Base-by-base conservation (phyloP, 768 basidiomycete genomes). In the Galerina marginata region DNA sequence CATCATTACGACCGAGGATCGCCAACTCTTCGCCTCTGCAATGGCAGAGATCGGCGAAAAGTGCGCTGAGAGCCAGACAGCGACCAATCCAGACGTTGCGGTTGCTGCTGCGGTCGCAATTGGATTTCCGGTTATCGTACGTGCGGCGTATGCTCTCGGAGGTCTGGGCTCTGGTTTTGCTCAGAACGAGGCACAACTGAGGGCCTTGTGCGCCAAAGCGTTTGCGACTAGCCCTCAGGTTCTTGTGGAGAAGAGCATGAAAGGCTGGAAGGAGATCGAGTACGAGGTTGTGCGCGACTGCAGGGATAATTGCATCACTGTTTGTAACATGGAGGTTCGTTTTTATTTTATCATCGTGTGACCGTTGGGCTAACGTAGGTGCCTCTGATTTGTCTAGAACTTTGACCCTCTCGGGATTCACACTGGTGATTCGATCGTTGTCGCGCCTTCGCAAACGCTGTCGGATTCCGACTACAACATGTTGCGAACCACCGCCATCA, bases 181-280 rank as follows among this genome's bases (percentile, higher is more conserved):
- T n/a, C 88, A 96, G 76, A 81, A 97, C 69, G 95, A 96, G 73
- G 81, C 75, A n/a, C 92, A 98, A 79, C 80, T 99, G 59, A 84
- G 86, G 63, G 91, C 91, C 36, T 79, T 99, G 16, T 98, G 96
- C 71, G 84, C 82, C 66, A 97, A 96, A 79, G 96, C 97, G 9
- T 99, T 99, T 71, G 96, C 96, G 46, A 98, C 95, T 12, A 95
- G 93, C 67, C 95, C 96, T 45, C 97, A 99, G 76, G 96, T 99
- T 0, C 82, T 99, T n/a, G 95, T 99, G 14, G 97, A 99, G 82
- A 96, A 89, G 83, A 95, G 93, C 68, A 99, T 99, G 96, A 99
- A 99, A 78, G 96, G 96, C 2, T 99, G 96, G 96, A 99, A 99
- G 78, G 96, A 99, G 81, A 96, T 99, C 65, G 96, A 99, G 79